Percentiles rank a stretch among this genome's conserved stretches.
These are phyloP conservation scores for Cystofilobasidium ferigula DNA, from an alignment of 768 basidiomycete genomes.

Conservation along the genomic window DNA sequence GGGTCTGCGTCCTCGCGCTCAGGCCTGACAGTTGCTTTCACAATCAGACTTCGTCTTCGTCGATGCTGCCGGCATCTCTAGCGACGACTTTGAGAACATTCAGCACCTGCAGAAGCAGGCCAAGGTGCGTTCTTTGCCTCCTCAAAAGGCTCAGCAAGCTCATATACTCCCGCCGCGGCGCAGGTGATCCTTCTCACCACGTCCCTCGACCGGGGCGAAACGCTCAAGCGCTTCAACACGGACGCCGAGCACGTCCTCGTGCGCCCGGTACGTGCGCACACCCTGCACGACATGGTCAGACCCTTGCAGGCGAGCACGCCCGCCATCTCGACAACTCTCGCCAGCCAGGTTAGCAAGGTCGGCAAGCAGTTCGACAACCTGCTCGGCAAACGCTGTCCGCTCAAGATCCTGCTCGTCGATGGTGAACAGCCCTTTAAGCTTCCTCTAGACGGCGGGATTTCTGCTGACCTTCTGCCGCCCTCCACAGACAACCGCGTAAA, in stretches of 20 bases:
- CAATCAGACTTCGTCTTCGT: conserved; percentile 12
- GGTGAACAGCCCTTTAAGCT: neutral
- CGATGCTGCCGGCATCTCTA: neutral
- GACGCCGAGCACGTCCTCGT: neutral
- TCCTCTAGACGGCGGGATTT: neutral
- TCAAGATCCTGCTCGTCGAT: conserved; percentile 15
- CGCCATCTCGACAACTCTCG: neutral
- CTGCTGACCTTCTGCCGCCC: neutral
- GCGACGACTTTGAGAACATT: neutral
- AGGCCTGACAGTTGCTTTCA: neutral
- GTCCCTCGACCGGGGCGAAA: neutral
- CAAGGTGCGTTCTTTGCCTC: neutral
- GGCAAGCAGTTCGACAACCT: conserved; percentile 11
- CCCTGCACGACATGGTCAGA: neutral
- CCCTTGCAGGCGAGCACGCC: neutral
- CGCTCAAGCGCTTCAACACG: neutral
- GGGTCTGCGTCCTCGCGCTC: neutral
- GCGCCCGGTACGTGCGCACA: conserved; percentile 5
- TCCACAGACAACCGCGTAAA: conserved; percentile 15
- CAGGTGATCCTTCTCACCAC: conserved; percentile 11
- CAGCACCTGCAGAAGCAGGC: conserved; percentile 4
- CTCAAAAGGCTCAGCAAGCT: no score
- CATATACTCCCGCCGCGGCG: neutral
- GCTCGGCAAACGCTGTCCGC: conserved; percentile 3
- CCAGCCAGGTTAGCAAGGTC: neutral